Evolutionary conservation across 2,329 filamentous ascomycete species (phyloP), one percentile per base, ranked within the genome.

Genomic region (Emergomyces africanus): DNA sequence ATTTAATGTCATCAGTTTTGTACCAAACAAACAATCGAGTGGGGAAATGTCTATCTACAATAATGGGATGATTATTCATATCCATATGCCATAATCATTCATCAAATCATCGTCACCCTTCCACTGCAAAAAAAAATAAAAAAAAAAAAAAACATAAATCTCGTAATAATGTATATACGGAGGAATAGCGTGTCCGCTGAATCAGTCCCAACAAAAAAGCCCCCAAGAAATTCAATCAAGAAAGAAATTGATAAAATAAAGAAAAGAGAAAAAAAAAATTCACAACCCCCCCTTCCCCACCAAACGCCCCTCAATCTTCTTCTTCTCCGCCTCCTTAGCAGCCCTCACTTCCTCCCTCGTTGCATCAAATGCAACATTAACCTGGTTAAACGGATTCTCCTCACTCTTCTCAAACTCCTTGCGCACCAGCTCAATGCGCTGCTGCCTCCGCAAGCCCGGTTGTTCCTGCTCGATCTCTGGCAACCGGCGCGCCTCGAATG

Each of bases 391-490:
- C 15, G 94, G 94, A 73, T 99, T 99, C 67, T 97, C 92, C 1
- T 89, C 86, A 68, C 88, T 88, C 79, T 90, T 95, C 74, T 95
- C 88, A 72, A 97, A 99, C 77, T 97, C 94, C 79, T 95, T 95
- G 63, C 83, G 76, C 65, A 95, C 88, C 69, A 86, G 80, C 63
- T 92, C 88, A 68, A 91, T 85, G 74, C 88, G 87, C 81, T 96
- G 91, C 66, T 95, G 83, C 66, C 88, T 79, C 60, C 91, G 80
- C 70, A 97, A 73, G 0, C 89, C 90, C 60, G 87, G 84, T 57
- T 86, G 88, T 72, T 96, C 90, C 58, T 83, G 77, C 69, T 92
- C 88, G 81, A 96, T 89, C 80, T 97, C 90, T 2, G 83, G 80
- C 65, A 96, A 76, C 59, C 92, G 79, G 30, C 87, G 78, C 74